Base-by-base conservation (phyloP, 805 yeast species). In the Blastobotrys chiropterorum region DNA sequence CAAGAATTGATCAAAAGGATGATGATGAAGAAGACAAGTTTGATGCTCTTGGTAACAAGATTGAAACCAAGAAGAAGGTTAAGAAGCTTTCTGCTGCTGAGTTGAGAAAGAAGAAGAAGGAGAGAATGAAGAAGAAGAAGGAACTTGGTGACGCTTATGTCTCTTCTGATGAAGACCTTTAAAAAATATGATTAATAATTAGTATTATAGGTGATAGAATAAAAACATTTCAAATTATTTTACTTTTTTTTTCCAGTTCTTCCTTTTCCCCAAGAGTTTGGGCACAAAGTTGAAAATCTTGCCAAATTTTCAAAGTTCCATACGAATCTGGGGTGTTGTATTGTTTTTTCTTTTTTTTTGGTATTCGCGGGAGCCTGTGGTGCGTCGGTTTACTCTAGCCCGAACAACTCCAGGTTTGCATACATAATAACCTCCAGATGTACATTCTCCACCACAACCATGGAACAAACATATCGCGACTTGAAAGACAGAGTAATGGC, bases 31-130 rank as follows among this genome's bases (percentile, higher is more conserved):
- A 86, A 74, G 98, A 92, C 75, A 88, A 90, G 79, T 92, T 94
- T 80, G 99, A 94, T 80, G 99, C 98, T 70, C 89, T 94, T 95
- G 99, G 99, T 82, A 94, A 94, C 96, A 94, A 94, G 95, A 83
- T 94, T 76, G 90, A 89, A 70, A 78, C 86, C 73, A 88, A 80
- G 74, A 88, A 90, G 86, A 94, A 94, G 95, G 90, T 86, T 85
- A 81, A 82, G 77, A 94, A 94, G 87, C 82, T 94, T 72, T 87
- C 97, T 65, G 90, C 98, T 73, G 97, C 99, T 63, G 99, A 94
- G 78, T 81, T 92, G 75, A 89, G 99, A 85, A 94, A 94, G 97
- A 94, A 94, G 97, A 94, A 94, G 97, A 94, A 94, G 96, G 99
- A 94, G 81, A 90, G 99, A 85, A 90, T 94, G 98, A 89, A 86